These are phyloP conservation scores for Xylaria hypoxylon DNA, from an alignment of 2,329 filamentous ascomycete genomes.

Conservation along the genomic window DNA sequence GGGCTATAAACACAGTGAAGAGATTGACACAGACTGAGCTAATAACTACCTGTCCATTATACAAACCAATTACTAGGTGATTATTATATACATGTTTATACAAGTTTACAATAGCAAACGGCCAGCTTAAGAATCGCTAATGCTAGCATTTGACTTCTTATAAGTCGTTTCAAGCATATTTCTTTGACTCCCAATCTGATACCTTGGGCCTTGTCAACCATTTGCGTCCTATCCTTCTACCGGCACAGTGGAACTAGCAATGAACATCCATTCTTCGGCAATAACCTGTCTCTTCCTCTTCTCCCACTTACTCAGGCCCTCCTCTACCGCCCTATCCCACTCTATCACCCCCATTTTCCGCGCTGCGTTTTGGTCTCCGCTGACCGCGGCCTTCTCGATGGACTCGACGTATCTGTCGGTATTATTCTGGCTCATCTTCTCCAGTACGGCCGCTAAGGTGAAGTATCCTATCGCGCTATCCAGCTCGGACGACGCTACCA, in stretches of 20 bases:
- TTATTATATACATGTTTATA: constrained; percentile 8
- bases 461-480: constrained; percentile 47
- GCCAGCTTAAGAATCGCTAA: neutral
- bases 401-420: constrained; percentile 44
- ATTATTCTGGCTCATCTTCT: constrained; percentile 23
- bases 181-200: neutral
- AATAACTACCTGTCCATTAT: neutral
- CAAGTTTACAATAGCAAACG: neutral
- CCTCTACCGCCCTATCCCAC: constrained; percentile 31
- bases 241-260: constrained; percentile 9
- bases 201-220: neutral
- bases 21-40: neutral
- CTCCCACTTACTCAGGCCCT: constrained; percentile 37
- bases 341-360: constrained; percentile 44
- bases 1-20: neutral
- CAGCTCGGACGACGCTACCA: constrained; percentile 48
- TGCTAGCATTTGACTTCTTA: neutral
- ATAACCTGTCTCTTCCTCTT: constrained; percentile 39
- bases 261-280: constrained; percentile 44
- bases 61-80: neutral
- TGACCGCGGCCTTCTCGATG: constrained; percentile 52
- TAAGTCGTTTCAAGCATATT: neutral
- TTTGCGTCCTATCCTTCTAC: neutral
- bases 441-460: constrained; percentile 48
- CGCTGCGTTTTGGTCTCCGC: constrained; percentile 45